Conservation (phyloP, 805 yeast species). For the Scheffersomyces coipomensis region DNA sequence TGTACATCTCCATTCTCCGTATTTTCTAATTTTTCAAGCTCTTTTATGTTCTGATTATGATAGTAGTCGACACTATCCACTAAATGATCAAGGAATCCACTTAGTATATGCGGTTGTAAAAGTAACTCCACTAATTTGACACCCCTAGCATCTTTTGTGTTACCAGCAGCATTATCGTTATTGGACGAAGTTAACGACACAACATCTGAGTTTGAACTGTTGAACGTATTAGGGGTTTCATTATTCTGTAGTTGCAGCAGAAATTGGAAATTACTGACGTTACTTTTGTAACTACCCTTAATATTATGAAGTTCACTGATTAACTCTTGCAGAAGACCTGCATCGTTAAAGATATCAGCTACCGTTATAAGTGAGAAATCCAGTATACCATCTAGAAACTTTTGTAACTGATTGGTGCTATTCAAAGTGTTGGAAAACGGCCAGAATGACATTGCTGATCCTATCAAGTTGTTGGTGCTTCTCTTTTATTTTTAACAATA, state of each 20-base stretch:
- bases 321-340: constrained; percentile 34
- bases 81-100: constrained; percentile 65
- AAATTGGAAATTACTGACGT: constrained; percentile 23
- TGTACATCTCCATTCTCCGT: constrained; percentile 6
- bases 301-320: constrained; percentile 35
- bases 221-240: constrained; percentile 7
- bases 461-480: too few species aligned
- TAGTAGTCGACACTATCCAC: constrained; percentile 50
- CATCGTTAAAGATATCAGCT: constrained; percentile 32
- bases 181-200: constrained; percentile 34
- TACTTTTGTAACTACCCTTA: constrained; percentile 33
- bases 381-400: constrained; percentile 35
- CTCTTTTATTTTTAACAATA: too few species aligned
- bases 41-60: constrained; percentile 23
- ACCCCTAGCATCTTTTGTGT: constrained; percentile 34
- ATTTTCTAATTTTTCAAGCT: constrained; percentile 17
- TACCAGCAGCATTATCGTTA: constrained; percentile 19
- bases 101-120: constrained; percentile 73
- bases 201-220: constrained; percentile 20
- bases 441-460: constrained; percentile 49
- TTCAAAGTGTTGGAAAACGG: constrained; percentile 39
- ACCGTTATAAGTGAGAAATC: constrained; percentile 31
- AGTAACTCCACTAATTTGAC: constrained; percentile 71
- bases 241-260: constrained; percentile 21
- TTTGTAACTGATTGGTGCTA: constrained; percentile 37